Evolutionary conservation across 2,329 filamentous ascomycete species (phyloP).

Genomic region (Ascochyta viciae-villosae): DNA sequence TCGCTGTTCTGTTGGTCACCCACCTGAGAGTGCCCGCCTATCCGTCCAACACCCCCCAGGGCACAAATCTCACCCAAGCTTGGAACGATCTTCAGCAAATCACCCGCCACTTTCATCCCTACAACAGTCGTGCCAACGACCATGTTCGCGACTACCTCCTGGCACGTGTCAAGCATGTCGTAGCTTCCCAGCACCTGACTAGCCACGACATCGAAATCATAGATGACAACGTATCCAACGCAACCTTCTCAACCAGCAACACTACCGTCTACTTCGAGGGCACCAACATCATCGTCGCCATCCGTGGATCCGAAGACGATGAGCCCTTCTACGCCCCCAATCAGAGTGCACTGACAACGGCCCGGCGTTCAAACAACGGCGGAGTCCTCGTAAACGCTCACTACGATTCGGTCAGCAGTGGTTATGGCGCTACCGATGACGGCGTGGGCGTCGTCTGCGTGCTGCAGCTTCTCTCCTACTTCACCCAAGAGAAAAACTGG

Average conservation of each 20-base stretch:
- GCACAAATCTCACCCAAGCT: slow-evolving; percentile 82
- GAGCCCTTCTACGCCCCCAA: slow-evolving; percentile 69
- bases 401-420: slow-evolving; percentile 91
- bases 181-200: slow-evolving; percentile 62
- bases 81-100: slow-evolving; percentile 84
- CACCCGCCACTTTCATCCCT: slow-evolving; percentile 81
- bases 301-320: slow-evolving; percentile 77
- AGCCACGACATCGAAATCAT: slow-evolving; percentile 68
- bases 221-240: slow-evolving; percentile 79
- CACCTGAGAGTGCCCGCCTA: slow-evolving; percentile 77
- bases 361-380: slow-evolving; percentile 62
- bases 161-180: slow-evolving; percentile 71
- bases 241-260: slow-evolving; percentile 68
- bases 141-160: slow-evolving; percentile 79
- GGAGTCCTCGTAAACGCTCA: slow-evolving; percentile 94
- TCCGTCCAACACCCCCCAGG: slow-evolving; percentile 63
- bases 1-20: slow-evolving; percentile 74
- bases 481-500: slow-evolving; percentile 71
- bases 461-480: slow-evolving; percentile 86
- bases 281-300: slow-evolving; percentile 90
- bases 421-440: slow-evolving; percentile 92
- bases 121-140: slow-evolving; percentile 86
- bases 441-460: slow-evolving; percentile 88
- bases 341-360: slow-evolving; percentile 53
- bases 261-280: slow-evolving; percentile 83